These are phyloP conservation scores for Capsicum baccatum DNA, from an alignment of 257 asterid genomes.

Conservation along the genomic window DNA sequence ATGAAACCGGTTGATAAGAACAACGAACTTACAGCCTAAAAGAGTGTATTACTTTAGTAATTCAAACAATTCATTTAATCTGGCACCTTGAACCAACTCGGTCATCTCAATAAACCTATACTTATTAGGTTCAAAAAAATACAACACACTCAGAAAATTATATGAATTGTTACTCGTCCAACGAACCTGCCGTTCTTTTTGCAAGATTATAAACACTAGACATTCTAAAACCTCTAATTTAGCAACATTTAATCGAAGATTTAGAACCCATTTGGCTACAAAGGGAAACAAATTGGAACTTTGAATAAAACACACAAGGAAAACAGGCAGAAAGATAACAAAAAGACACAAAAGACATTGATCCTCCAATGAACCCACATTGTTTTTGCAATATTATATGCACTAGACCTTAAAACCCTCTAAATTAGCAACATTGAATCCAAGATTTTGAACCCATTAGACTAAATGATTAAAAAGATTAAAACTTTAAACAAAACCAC, in stretches of 20 bases:
- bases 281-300: background rate
- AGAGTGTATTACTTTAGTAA: background rate
- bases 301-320: background rate
- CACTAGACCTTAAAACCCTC: background rate
- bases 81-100: too few species aligned
- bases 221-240: background rate
- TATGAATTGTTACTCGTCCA: background rate
- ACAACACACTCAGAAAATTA: background rate
- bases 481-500: too few species aligned
- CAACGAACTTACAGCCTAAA: too few species aligned
- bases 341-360: too few species aligned
- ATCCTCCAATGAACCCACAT: too few species aligned
- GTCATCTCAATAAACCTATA: too few species aligned
- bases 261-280: background rate
- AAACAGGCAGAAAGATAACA: too few species aligned
- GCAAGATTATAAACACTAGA: background rate
- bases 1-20: background rate
- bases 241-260: background rate
- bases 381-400: too few species aligned
- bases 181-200: background rate
- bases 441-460: background rate
- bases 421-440: background rate
- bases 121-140: background rate
- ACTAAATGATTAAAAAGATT: background rate
- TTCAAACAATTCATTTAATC: background rate